phyloP scores from a whole-genome alignment of 768 basidiomycete genomes.

The Nidula microcarpa region DNA sequence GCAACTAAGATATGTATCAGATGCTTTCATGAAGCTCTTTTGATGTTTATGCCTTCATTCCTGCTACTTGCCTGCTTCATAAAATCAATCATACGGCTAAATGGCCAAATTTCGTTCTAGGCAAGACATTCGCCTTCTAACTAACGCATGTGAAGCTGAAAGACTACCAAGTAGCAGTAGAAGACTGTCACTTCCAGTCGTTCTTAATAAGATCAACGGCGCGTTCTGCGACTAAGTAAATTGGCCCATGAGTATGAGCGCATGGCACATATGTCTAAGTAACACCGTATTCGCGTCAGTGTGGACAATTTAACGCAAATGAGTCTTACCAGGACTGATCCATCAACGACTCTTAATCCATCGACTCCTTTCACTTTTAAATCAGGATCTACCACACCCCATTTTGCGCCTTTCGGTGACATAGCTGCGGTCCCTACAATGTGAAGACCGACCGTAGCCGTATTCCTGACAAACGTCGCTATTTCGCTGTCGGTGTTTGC shows the following conservation, averaged over 20 bases:
- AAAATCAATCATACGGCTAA: too few species aligned
- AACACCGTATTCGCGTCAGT: not conserved
- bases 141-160: too few species aligned
- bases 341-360: slow-evolving; percentile 26
- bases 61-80: too few species aligned
- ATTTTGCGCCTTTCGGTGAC: slow-evolving; percentile 9
- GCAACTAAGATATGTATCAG: too few species aligned
- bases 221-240: slow-evolving; percentile 21
- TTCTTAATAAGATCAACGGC: slow-evolving; percentile 21
- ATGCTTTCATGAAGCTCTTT: too few species aligned
- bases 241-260: slow-evolving; percentile 20
- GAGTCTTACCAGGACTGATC: slow-evolving; percentile 18
- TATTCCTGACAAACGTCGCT: slow-evolving; percentile 8
- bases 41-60: too few species aligned
- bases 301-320: not conserved
- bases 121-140: too few species aligned
- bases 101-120: too few species aligned
- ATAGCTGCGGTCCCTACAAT: slow-evolving; percentile 18
- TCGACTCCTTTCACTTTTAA: slow-evolving; percentile 19
- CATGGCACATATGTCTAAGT: slow-evolving; percentile 13
- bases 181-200: too few species aligned
- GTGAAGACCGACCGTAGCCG: slow-evolving; percentile 13
- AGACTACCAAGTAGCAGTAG: too few species aligned
- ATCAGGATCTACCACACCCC: slow-evolving; percentile 23
- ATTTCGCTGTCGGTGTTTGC: slow-evolving; percentile 18